These are phyloP conservation scores for Russula foetens DNA, from an alignment of 768 basidiomycete genomes.

Conservation along the genomic window DNA sequence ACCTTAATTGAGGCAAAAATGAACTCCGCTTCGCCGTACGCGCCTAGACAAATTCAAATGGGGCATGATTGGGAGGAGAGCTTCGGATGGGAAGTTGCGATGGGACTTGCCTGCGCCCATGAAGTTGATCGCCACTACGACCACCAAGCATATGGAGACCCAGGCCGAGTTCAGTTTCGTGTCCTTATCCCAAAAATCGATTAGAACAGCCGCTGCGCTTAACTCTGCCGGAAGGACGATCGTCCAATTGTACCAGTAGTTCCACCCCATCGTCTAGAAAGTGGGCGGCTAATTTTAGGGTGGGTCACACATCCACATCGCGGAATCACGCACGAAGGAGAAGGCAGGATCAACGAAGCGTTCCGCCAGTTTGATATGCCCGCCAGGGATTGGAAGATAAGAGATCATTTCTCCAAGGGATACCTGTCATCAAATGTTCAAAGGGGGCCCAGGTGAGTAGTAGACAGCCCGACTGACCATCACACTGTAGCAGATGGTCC, in stretches of 20 bases:
- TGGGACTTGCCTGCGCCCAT: slow-evolving; percentile 14
- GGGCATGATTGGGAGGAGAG: background rate
- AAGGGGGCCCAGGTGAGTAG: background rate
- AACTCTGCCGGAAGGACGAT: slow-evolving; percentile 67
- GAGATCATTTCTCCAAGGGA: slow-evolving; percentile 72
- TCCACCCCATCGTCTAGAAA: slow-evolving; percentile 37
- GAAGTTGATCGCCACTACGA: slow-evolving; percentile 40
- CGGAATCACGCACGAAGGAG: slow-evolving; percentile 33
- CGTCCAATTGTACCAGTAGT: slow-evolving; percentile 53
- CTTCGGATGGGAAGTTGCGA: too few relatives aligned
- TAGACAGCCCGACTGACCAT: slow-evolving; percentile 40
- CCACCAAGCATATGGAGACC: slow-evolving; percentile 69
- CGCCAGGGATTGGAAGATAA: slow-evolving; percentile 71
- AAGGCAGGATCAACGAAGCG: slow-evolving; percentile 75
- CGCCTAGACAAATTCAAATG: slow-evolving; percentile 32
- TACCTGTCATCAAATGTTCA: slow-evolving; percentile 33
- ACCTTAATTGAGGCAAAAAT: slow-evolving; percentile 89
- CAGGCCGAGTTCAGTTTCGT: slow-evolving; percentile 62
- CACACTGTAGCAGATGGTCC: slow-evolving; percentile 59
- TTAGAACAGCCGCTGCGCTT: slow-evolving; percentile 65
- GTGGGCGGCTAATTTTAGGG: background rate
- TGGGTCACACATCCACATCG: background rate
- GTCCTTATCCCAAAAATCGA: slow-evolving; percentile 59
- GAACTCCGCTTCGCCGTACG: slow-evolving; percentile 82
- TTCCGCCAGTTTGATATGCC: slow-evolving; percentile 72